Base-by-base conservation (phyloP, 768 basidiomycete genomes). In the Phylloporus sp. region DNA sequence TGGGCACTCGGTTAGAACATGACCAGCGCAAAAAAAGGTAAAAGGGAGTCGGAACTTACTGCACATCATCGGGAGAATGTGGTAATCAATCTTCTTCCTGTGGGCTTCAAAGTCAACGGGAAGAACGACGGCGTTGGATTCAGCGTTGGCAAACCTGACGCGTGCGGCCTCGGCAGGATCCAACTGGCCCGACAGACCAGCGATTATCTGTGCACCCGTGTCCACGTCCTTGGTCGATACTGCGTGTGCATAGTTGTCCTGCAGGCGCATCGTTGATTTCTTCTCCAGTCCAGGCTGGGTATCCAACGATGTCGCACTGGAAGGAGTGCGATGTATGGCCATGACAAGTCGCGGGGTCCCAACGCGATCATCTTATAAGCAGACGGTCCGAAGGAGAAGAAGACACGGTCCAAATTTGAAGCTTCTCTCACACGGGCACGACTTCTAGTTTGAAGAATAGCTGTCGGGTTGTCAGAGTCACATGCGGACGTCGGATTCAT, bases 1-100 rank as follows among this genome's bases (percentile, higher is more conserved):
- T 5, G 46, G 9, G 11, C 13, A 0, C n/a, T 22, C 5, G 9
- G 33, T 40, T 29, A 6, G 9, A 38, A 41, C 23, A 24, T 15
- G 18, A 23, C 24, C 23, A 33, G 21, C 5, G 23, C 34, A 9
- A 38, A 22, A 17, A 27, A 28, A n/a, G n/a, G n/a, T n/a, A n/a
- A n/a, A 1, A 18, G 20, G 6, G 9, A 39, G 14, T 6, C 17
- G 27, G 8, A 36, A 77, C 83, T 57, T 61, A 84, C 83, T 71
- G 52, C 80, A 84, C 83, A 85, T 86, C 57, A 86, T 63, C 20
- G 83, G 84, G 27, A 86, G 61, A 21, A 86, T 78, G 61, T 84
- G 77, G 49, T 65, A 63, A 63, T 86, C 84, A 34, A 86, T 84
- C 63, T 87, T 85, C 57, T 64, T 71, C 50, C 77, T 74, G 34